Evolutionary conservation across 805 yeast species (phyloP), one percentile per base, ranked within the genome.

Genomic region (Wickerhamiella lipophila): DNA sequence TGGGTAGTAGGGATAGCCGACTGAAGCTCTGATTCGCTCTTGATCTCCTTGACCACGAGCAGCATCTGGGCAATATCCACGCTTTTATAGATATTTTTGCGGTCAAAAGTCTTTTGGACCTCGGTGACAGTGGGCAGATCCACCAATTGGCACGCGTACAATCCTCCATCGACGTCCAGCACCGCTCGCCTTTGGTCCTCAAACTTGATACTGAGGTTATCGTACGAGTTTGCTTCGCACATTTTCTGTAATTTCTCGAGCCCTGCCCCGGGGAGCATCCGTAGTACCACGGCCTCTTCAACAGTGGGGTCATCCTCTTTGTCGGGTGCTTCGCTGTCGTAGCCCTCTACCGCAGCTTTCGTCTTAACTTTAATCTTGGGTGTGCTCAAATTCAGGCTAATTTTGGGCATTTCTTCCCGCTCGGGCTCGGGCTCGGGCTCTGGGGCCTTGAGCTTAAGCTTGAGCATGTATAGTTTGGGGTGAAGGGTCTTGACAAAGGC

Each of bases 291-390:
- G 0, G 92, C 95, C 55, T 85, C 94, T 60, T 92, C 97, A 7
- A 86, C 69, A 52, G 86, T 67, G 1, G 98, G 97, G 60, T 92
- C 96, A 52, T 87, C 96, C 61, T 92, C 98, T 22, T 85, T 69
- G 55, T 89, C 97, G 0, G 96, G 94, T 16, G 94, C 96, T 58
- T 89, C 97, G 2, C 95, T 82, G 60, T 89, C 98, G 64, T 89
- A 89, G 1, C 97, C 97, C 57, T 89, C 96, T 3, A 95, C 95
- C 0, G 94, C 92, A 3, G 81, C 72, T 56, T 95, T 70, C 0
- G 81, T 77, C 53, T 75, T 75, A 50, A 78, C 71, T 49, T 77
- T 62, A 52, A 79, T 69, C 32, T 76, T 62, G 7, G 78, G 73
- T 39, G 66, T 52, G 26, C 52, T 46, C 27, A 53, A 30, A 23